Conservation (phyloP, 2,329 filamentous ascomycete species). For the Cladosporium sp. region DNA sequence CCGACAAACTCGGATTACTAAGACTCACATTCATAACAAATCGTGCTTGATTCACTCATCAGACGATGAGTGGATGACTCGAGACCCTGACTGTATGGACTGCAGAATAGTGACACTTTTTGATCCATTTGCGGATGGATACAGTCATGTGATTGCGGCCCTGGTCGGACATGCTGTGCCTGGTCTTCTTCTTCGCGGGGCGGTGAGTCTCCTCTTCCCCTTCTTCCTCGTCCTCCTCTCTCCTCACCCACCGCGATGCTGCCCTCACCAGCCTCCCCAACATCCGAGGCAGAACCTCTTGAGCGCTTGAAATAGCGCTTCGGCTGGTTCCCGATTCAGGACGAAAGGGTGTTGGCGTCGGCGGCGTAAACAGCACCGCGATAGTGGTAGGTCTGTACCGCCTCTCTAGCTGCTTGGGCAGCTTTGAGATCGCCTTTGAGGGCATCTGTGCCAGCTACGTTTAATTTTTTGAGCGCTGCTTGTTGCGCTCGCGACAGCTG, state of each 20-base stretch:
- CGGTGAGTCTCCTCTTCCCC: background rate
- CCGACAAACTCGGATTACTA: too few species aligned
- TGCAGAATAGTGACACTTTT: too few species aligned
- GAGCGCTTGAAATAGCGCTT: conserved; percentile 18
- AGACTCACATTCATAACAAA: too few species aligned
- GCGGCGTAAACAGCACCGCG: conserved; percentile 17
- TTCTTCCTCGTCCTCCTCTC: background rate
- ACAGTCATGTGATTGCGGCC: background rate
- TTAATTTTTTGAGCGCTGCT: conserved; percentile 12
- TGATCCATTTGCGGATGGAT: too few species aligned
- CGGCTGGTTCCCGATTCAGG: conserved; percentile 20
- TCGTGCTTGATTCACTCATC: too few species aligned
- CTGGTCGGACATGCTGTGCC: background rate
- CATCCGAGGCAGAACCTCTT: background rate
- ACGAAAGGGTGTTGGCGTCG: conserved; percentile 15
- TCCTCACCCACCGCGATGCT: background rate
- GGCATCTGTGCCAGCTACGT: conserved; percentile 13
- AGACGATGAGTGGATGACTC: too few species aligned
- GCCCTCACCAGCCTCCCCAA: background rate
- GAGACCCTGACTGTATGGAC: too few species aligned
- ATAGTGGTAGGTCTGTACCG: conserved; percentile 19
- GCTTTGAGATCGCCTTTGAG: conserved; percentile 18
- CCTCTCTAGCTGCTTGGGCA: conserved; percentile 4
- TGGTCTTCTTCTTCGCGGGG: background rate
- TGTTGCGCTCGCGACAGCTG: conserved; percentile 5